Base-by-base conservation (phyloP, 352 stramenopile genomes). In the Sclerospora graminicola region DNA sequence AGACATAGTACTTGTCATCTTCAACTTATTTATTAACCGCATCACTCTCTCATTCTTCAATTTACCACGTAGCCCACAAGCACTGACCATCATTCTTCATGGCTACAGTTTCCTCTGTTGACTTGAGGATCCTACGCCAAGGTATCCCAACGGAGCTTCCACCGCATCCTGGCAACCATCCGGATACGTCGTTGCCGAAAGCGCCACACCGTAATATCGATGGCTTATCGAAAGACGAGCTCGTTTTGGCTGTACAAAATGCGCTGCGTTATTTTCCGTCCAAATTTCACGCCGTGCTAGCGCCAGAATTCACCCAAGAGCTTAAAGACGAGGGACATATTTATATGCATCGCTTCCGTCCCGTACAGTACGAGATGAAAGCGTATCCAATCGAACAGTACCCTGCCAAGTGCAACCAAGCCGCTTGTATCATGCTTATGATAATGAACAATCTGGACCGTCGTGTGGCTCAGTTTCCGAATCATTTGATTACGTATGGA, bases 361-460 rank as follows among this genome's bases (percentile, higher is more conserved):
- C 83, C 9, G 74, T 66, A 19, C 60, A 70, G 53, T 95, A 95
- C 57, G 78, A 91, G 60, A 93, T 95, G 73, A 87, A 84, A 48
- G 83, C 82, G 41, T 89, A 92, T 64, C 72, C 80, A 31, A 80
- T 95, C 44, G 57, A 76, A 3, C 48, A 42, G 51, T 94, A 93
- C 62, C 79, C 81, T 1, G 68, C 72, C 19, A 60, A 74, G 37
- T 86, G 69, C 61, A 71, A 69, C 36, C 74, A 89, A 33, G 78
- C 80, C 10, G 80, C 79, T 10, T 75, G 73, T 14, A 89, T 95
- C 37, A 81, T 86, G 69, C 74, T 94, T 51, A 94, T 94, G 82
- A 89, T 94, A 63, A 92, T 91, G 75, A 94, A 94, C 70, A 94
- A 95, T 60, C 55, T 95, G 15, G 82, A 94, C 53, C 73, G 55